Evolutionary conservation across 345 rosid species (phyloP).

Genomic region (Syzygium aromaticum): DNA sequence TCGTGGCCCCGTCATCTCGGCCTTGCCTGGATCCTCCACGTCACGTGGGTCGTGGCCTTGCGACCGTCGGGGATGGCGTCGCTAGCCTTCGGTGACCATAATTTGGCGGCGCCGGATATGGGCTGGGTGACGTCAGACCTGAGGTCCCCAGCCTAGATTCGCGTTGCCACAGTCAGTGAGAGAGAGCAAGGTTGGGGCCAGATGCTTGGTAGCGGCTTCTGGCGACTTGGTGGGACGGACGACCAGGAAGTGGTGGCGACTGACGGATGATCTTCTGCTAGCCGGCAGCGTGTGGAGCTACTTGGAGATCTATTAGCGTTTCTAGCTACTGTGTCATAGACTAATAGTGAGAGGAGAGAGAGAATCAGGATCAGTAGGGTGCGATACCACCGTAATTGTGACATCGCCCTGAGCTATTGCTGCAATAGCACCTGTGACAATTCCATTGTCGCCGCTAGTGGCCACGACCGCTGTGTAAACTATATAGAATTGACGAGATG

Average conservation of each 20-base stretch:
- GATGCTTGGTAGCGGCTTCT: not conserved
- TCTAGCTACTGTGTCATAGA: not conserved
- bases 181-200: not conserved
- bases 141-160: not conserved
- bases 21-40: not conserved
- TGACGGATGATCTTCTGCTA: not conserved
- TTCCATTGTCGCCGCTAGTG: no score
- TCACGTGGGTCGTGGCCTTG: not conserved
- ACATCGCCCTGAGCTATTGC: not conserved
- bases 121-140: fast-evolving
- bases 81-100: not conserved
- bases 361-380: not conserved
- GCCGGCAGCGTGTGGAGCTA: not conserved
- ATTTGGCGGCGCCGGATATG: not conserved
- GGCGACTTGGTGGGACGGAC: not conserved
- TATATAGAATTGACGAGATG: no score
- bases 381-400: not conserved
- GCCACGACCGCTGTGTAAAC: no score
- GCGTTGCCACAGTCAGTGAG: not conserved
- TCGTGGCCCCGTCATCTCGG: not conserved
- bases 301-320: not conserved
- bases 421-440: no score
- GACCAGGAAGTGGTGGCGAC: no score
- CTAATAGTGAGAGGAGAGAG: fast-evolving
- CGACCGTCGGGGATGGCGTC: not conserved